A percentile compares a stretch with the other conserved stretches of the same genome.
These are phyloP conservation scores for Hamamelis virginiana DNA, from an alignment of 164 flowering plant species.

Conservation along the genomic window DNA sequence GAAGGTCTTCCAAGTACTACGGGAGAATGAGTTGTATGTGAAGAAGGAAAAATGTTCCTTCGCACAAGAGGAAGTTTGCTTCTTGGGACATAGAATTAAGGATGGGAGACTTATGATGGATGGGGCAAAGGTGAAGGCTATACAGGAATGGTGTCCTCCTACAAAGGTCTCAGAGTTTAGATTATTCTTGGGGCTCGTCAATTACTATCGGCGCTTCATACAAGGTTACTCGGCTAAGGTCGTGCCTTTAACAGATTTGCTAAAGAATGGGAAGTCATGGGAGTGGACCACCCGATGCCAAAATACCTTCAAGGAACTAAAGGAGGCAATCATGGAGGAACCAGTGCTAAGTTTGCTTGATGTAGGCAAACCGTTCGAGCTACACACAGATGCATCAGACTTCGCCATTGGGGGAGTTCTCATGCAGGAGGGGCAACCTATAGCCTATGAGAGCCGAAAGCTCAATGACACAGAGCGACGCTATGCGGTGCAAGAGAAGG, in stretches of 20 bases:
- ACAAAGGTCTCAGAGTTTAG: background rate
- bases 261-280: conserved; percentile 8
- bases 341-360: conserved; percentile 2
- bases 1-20: too few species aligned
- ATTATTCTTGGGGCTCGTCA: conserved; percentile 3
- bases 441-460: conserved; percentile 14
- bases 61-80: too few species aligned
- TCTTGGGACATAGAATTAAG: too few species aligned
- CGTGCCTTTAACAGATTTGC: conserved; percentile 1
- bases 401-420: conserved; percentile 14
- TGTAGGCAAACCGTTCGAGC: conserved; percentile 2
- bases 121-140: background rate
- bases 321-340: background rate
- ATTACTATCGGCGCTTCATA: conserved; percentile 9
- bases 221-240: background rate
- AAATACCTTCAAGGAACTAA: conserved; percentile 6
- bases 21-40: too few species aligned
- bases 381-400: conserved; percentile 11
- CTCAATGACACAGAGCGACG: conserved; percentile 11
- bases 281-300: background rate
- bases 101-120: too few species aligned
- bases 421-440: conserved; percentile 11
- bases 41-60: too few species aligned
- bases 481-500: conserved; percentile 20
- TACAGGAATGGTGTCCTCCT: background rate